Conservation (phyloP, 257 asterid genomes). For the Solanum gracilifrons region DNA sequence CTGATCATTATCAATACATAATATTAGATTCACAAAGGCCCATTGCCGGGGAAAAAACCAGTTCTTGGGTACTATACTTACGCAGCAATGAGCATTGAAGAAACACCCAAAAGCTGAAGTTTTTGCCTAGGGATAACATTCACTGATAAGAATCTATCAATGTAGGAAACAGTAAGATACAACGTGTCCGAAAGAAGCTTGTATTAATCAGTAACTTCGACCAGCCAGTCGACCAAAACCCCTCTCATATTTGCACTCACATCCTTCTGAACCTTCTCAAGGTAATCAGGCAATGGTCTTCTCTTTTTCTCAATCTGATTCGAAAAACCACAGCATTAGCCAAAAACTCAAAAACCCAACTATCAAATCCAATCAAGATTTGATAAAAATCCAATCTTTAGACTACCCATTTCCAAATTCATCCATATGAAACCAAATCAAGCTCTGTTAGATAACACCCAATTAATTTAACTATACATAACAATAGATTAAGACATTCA, state of each 20-base stretch:
- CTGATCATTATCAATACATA: constrained; percentile 12
- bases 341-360: background rate
- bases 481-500: background rate
- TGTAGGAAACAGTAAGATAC: constrained; percentile 52
- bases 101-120: constrained; percentile 93
- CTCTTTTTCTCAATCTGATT: constrained; percentile 52
- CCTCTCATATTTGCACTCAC: constrained; percentile 80
- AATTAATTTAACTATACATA: background rate
- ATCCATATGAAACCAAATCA: background rate
- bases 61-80: constrained; percentile 21
- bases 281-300: constrained; percentile 45
- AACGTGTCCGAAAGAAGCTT: constrained; percentile 71
- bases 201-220: constrained; percentile 84
- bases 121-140: constrained; percentile 37
- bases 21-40: background rate
- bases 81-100: constrained; percentile 97
- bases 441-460: background rate
- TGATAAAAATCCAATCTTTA: background rate
- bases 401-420: background rate
- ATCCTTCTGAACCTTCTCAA: constrained; percentile 59
- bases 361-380: background rate
- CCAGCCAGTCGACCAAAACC: constrained; percentile 78
- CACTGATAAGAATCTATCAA: constrained; percentile 59
- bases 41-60: background rate
- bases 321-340: background rate